Percentiles rank a stretch among this genome's conserved stretches.
Evolutionary conservation across 2,329 filamentous ascomycete species (phyloP).

Genomic region (Achaetomium macrosporum): DNA sequence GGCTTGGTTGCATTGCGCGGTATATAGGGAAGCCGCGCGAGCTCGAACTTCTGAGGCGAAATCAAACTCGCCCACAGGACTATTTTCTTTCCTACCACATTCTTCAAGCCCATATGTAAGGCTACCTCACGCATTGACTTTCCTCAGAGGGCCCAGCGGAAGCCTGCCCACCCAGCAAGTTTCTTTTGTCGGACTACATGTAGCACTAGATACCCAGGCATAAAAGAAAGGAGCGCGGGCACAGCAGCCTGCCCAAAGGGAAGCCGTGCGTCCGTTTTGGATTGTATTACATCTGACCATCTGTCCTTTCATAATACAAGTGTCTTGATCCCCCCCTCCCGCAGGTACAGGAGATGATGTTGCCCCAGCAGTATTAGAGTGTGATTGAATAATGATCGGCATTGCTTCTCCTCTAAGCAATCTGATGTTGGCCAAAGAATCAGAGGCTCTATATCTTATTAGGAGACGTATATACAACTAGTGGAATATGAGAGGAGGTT

Average conservation of each 20-base stretch:
- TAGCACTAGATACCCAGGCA: constrained; percentile 24
- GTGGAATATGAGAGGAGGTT: neutral
- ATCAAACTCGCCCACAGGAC: neutral
- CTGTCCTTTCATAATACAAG: neutral
- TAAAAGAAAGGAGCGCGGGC: neutral
- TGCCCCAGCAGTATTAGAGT: too few relatives aligned
- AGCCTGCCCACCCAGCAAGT: neutral
- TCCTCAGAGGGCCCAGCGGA: neutral
- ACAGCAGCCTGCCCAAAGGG: neutral
- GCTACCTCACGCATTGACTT: neutral
- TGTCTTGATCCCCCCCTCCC: constrained; percentile 1
- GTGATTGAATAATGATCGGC: neutral
- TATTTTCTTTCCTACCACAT: neutral
- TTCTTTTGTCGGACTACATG: constrained; percentile 12
- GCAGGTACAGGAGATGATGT: too few relatives aligned
- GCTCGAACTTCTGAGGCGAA: neutral
- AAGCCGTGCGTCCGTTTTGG: neutral
- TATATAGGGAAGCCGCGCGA: neutral
- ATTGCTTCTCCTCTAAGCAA: neutral
- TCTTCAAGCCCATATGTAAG: neutral
- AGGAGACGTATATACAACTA: neutral
- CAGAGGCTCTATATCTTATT: constrained; percentile 6
- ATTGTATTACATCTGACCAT: neutral
- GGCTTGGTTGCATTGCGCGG: constrained; percentile 8
- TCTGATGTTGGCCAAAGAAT: neutral